These are phyloP conservation scores for Fusarium poae DNA, from an alignment of 2,329 filamentous ascomycete species.

Conservation along the genomic window DNA sequence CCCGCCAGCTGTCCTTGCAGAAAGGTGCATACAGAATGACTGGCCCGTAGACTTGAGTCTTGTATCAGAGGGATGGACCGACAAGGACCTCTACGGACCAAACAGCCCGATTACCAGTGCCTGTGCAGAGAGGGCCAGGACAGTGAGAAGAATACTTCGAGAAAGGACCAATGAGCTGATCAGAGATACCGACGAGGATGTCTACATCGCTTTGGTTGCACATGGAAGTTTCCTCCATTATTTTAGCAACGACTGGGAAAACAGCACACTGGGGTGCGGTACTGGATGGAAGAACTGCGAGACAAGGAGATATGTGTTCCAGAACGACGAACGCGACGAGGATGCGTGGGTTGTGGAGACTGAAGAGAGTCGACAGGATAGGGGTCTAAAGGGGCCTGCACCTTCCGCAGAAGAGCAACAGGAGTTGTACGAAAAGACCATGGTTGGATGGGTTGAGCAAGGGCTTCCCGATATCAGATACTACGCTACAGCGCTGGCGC, in stretches of 20 bases:
- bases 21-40: not conserved
- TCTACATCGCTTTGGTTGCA: slow-evolving; percentile 36
- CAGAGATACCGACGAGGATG: slow-evolving; percentile 10
- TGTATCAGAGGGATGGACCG: slow-evolving; percentile 22
- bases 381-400: slow-evolving; percentile 23
- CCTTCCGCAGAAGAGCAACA: slow-evolving; percentile 26
- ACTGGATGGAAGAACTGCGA: slow-evolving; percentile 39
- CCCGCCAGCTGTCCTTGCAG: slow-evolving; percentile 1
- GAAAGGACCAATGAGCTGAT: slow-evolving; percentile 20
- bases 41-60: slow-evolving; percentile 37
- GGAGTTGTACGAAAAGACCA: slow-evolving; percentile 27
- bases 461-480: slow-evolving; percentile 35
- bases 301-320: slow-evolving; percentile 33
- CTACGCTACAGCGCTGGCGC: slow-evolving; percentile 19
- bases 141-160: slow-evolving; percentile 31
- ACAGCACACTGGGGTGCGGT: slow-evolving; percentile 16
- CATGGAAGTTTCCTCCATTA: slow-evolving; percentile 40
- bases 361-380: slow-evolving; percentile 19
- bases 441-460: slow-evolving; percentile 35
- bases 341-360: slow-evolving; percentile 38
- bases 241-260: slow-evolving; percentile 41
- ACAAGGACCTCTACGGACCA: slow-evolving; percentile 33
- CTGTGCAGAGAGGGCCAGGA: slow-evolving; percentile 23
- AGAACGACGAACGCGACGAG: slow-evolving; percentile 24
- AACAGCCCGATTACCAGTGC: slow-evolving; percentile 37